A percentile compares a stretch with the other conserved stretches of the same genome.
Conservation (phyloP, 192 early-diverging fungal species). For the Piromyces finnis region DNA sequence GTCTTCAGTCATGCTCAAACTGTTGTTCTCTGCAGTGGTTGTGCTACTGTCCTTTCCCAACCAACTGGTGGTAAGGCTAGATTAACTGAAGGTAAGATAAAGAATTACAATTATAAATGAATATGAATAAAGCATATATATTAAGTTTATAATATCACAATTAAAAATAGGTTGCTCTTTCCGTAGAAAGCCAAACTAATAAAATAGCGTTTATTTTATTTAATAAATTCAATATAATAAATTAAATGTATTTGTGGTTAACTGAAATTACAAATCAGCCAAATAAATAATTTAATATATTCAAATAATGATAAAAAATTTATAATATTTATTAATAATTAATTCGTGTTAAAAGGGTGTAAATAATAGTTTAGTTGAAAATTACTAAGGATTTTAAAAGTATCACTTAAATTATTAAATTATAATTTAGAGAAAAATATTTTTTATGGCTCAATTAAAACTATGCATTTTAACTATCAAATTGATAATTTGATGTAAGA, state of each 20-base stretch:
- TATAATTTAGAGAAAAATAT: too few relatives aligned
- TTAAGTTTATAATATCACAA: too few relatives aligned
- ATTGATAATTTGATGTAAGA: too few relatives aligned
- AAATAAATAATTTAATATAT: not conserved
- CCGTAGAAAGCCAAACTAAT: not conserved
- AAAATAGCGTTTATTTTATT: not conserved
- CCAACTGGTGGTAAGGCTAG: slow-evolving; percentile 72
- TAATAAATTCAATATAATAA: not conserved
- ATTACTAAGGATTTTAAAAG: too few relatives aligned
- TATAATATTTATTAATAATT: too few relatives aligned
- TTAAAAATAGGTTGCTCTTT: not conserved
- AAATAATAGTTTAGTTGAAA: too few relatives aligned
- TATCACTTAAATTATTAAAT: too few relatives aligned
- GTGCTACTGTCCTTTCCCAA: slow-evolving; percentile 94
- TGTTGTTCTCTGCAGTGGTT: slow-evolving; percentile 88
- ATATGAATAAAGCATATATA: too few relatives aligned
- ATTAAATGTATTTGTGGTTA: not conserved
- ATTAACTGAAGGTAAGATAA: not conserved
- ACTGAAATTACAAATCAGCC: not conserved
- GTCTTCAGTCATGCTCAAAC: slow-evolving; percentile 99
- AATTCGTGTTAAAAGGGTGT: too few relatives aligned
- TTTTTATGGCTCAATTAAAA: too few relatives aligned
- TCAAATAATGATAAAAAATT: not conserved
- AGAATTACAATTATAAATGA: too few relatives aligned
- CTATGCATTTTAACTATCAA: too few relatives aligned